These are phyloP conservation scores for Talaromyces ruber DNA, from an alignment of 495 filamentous ascomycete species.

Conservation along the genomic window DNA sequence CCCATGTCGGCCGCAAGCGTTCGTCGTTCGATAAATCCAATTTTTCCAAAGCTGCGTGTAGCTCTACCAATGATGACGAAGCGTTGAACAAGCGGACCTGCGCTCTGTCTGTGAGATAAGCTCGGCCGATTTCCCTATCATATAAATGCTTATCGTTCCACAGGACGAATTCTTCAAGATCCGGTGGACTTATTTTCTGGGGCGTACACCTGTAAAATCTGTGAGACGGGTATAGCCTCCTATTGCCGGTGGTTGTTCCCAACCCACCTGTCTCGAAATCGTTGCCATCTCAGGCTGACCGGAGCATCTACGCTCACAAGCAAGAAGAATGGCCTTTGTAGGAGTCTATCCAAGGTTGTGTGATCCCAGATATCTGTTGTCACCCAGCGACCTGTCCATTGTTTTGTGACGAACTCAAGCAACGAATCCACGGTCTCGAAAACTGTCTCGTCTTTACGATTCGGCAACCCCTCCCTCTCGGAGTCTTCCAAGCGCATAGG, in stretches of 20 bases:
- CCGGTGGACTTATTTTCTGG: slow-evolving; percentile 36
- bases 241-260: background rate
- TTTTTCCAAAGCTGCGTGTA: slow-evolving; percentile 57
- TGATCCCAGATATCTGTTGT: slow-evolving; percentile 72
- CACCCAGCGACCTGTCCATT: slow-evolving; percentile 76
- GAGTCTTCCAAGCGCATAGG: slow-evolving; percentile 23
- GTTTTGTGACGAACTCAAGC: slow-evolving; percentile 74
- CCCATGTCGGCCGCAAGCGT: slow-evolving; percentile 87
- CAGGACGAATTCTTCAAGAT: slow-evolving; percentile 68
- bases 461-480: slow-evolving; percentile 13
- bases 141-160: slow-evolving; percentile 75
- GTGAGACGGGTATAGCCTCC: background rate
- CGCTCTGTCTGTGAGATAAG: slow-evolving; percentile 67
- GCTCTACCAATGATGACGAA: slow-evolving; percentile 56
- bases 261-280: slow-evolving; percentile 49
- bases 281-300: slow-evolving; percentile 69
- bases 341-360: slow-evolving; percentile 57
- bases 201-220: slow-evolving; percentile 27
- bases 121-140: slow-evolving; percentile 52
- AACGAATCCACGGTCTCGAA: slow-evolving; percentile 57
- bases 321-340: slow-evolving; percentile 82
- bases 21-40: slow-evolving; percentile 70
- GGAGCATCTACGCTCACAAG: slow-evolving; percentile 89
- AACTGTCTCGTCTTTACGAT: slow-evolving; percentile 13
- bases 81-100: slow-evolving; percentile 81